These are phyloP conservation scores for Neoboletus brunneissimus DNA, from an alignment of 768 basidiomycete species.

Conservation along the genomic window DNA sequence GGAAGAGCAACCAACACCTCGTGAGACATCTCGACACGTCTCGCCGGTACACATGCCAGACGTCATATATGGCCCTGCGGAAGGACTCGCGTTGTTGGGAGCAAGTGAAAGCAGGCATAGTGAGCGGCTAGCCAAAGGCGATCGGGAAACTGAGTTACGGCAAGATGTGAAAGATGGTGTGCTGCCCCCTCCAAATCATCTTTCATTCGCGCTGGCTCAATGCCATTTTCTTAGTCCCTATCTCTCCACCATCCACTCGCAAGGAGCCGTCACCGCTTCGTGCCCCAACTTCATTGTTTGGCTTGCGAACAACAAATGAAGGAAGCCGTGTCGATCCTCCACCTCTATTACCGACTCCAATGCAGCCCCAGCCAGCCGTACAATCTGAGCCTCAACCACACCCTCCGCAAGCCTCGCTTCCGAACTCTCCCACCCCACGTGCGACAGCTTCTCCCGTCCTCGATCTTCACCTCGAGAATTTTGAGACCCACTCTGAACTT, in stretches of 20 bases:
- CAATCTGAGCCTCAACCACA: slow-evolving; percentile 1
- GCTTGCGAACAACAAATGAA: background rate
- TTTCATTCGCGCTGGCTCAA: slow-evolving; percentile 8
- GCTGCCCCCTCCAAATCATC: background rate
- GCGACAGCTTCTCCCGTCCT: slow-evolving; percentile 6
- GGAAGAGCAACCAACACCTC: slow-evolving; percentile 19
- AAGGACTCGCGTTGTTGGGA: background rate
- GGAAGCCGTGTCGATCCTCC: background rate
- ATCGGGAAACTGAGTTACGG: background rate
- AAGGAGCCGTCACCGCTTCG: background rate
- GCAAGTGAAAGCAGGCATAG: background rate
- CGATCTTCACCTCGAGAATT: slow-evolving; percentile 1
- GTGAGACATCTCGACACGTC: slow-evolving; percentile 13
- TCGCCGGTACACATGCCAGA: slow-evolving; percentile 5
- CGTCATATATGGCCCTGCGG: background rate
- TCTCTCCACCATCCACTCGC: background rate
- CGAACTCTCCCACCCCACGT: background rate
- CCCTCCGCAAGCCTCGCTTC: background rate
- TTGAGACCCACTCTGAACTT: background rate
- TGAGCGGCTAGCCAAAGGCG: background rate
- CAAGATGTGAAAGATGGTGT: slow-evolving; percentile 13
- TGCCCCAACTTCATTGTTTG: background rate
- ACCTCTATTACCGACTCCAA: background rate
- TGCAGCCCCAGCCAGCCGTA: background rate
- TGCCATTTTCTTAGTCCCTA: background rate